These are phyloP conservation scores for Scheffersomyces coipomensis DNA, from an alignment of 805 yeast genomes.

Conservation along the genomic window DNA sequence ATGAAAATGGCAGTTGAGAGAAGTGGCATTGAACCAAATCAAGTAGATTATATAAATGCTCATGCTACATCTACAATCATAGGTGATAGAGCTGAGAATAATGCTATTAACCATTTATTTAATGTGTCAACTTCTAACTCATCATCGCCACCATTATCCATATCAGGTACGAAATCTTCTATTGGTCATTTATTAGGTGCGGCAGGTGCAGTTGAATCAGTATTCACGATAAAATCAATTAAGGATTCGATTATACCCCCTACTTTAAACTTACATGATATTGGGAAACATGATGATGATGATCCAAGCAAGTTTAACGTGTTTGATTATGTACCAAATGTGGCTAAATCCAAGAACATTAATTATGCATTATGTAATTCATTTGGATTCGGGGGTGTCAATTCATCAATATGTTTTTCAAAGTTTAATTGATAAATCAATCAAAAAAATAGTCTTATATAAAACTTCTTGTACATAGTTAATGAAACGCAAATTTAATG, in stretches of 20 bases:
- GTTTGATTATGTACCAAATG: conserved; percentile 57
- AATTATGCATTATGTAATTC: conserved; percentile 77
- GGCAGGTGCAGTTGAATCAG: conserved; percentile 91
- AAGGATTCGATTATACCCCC: conserved; percentile 66
- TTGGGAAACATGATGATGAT: conserved; percentile 51
- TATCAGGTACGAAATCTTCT: conserved; percentile 87
- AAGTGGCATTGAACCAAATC: conserved; percentile 45
- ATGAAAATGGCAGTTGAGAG: conserved; percentile 72
- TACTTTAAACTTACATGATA: conserved; percentile 64
- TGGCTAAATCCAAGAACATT: conserved; percentile 38
- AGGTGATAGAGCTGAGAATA: conserved; percentile 87
- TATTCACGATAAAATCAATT: conserved; percentile 72
- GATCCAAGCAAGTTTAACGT: conserved; percentile 40
- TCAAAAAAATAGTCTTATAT: too few species aligned
- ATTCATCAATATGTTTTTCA: conserved; percentile 64
- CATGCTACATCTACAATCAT: conserved; percentile 92
- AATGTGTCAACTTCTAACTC: conserved; percentile 9
- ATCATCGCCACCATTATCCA: conserved; percentile 36
- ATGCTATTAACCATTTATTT: conserved; percentile 64
- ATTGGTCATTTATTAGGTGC: conserved; percentile 95
- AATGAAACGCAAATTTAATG: too few species aligned
- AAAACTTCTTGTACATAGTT: too few species aligned
- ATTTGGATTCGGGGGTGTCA: conserved; percentile 98
- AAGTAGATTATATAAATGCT: conserved; percentile 82
- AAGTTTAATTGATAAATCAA: conserved; percentile 13